These are phyloP conservation scores for Glycine latifolia DNA, from an alignment of 306 rosid genomes.

Conservation along the genomic window DNA sequence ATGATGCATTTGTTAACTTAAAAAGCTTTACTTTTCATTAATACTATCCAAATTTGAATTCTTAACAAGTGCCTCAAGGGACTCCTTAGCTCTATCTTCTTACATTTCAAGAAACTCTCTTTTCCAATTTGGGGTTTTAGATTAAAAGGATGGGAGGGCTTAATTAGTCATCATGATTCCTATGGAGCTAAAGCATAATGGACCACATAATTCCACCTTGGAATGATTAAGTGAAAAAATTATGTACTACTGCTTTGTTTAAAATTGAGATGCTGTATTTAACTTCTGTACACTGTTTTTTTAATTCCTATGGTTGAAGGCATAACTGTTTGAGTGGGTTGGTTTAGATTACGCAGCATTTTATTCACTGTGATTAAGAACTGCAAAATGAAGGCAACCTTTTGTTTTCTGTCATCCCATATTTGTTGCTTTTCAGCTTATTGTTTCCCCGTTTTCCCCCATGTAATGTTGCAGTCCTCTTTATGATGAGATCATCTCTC, in stretches of 20 bases:
- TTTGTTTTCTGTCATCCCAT: constrained; percentile 26
- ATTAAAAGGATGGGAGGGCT: background rate
- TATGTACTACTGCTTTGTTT: constrained; percentile 1
- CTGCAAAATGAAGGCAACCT: constrained; percentile 18
- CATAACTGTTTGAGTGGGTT: constrained; percentile 21
- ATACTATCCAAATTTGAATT: background rate
- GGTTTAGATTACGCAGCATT: constrained; percentile 23
- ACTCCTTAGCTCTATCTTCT: background rate
- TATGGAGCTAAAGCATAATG: constrained; percentile 12
- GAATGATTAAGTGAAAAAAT: background rate
- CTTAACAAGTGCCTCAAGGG: background rate
- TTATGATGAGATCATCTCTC: constrained; percentile 79
- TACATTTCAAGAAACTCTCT: background rate
- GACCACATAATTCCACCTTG: background rate
- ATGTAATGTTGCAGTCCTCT: constrained; percentile 64
- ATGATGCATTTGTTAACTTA: constrained; percentile 12
- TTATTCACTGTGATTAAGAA: constrained; percentile 2
- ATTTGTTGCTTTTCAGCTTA: constrained; percentile 35
- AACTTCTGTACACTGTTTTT: constrained; percentile 2
- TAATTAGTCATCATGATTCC: constrained; percentile 12
- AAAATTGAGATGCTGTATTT: constrained; percentile 17
- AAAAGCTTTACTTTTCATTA: background rate
- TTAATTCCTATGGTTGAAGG: background rate
- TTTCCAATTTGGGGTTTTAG: background rate
- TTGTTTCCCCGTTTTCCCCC: constrained; percentile 28